Evolutionary conservation across 257 asterid genomes (phyloP), one percentile per base, ranked within the genome.

Genomic region (Thymus mandschuricus): DNA sequence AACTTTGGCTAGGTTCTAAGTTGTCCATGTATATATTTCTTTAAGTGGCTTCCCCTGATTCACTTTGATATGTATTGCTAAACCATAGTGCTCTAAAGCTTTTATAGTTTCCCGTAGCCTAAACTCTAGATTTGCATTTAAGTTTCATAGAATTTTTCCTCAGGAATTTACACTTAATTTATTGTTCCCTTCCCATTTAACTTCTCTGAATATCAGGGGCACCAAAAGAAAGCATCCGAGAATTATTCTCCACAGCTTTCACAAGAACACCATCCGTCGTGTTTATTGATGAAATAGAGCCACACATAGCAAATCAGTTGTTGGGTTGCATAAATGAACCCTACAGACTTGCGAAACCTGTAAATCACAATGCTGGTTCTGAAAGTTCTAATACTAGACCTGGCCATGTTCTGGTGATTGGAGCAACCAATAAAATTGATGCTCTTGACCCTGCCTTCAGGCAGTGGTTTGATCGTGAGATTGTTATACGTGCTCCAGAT

Each of bases 201-300:
- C 50, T 33, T 55, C 9, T 55, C 34, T 8, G 13, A 27, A 54
- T n/a, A n/a, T 60, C 80, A 90, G 98, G 97, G 60, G 91, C 90
- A 58, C 88, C 98, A 3, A 97, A 90, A 80, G 96, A 86, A 73
- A 93, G 87, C 69, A 85, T 91, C 41, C 79, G 96, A 31, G 94
- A 88, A 52, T 79, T 93, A 71, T 93, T 93, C 82, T 69, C 86
- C 6, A 83, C 88, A 71, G 97, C 98, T 58, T 65, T 86, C 62
- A 79, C 87, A 79, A 87, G 96, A 10, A 88, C 92, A 34, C 97
- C 97, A 13, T 90, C 98, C 21, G 85, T 93, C 57, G 91, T 93
- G 62, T 93, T 93, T 78, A 90, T 93, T 58, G 97, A 93, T 67
- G 98, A 93, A 79, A 88, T 84, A 96, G 97, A 90, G 73, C 75